A percentile compares a stretch with the other conserved stretches of the same genome.
These are phyloP conservation scores for Hygrocybe coccinea DNA, from an alignment of 768 basidiomycete genomes.

Conservation along the genomic window DNA sequence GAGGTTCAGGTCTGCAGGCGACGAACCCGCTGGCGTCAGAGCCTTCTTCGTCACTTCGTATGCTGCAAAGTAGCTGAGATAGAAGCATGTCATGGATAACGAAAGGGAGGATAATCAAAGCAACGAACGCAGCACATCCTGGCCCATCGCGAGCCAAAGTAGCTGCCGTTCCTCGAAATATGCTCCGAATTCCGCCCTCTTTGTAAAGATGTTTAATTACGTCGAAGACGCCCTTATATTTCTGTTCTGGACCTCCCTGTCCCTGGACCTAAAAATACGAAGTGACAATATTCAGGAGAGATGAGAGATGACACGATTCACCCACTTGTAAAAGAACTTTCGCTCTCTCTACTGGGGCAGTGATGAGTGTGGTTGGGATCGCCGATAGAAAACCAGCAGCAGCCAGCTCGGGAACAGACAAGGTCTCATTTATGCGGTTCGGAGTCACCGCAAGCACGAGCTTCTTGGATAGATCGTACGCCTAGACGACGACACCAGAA, in stretches of 20 bases:
- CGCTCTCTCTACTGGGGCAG: slow-evolving; percentile 95
- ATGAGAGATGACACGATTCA: slow-evolving; percentile 9
- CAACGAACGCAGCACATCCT: slow-evolving; percentile 86
- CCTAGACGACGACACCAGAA: slow-evolving; percentile 35
- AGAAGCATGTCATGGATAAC: slow-evolving; percentile 9
- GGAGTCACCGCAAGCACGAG: slow-evolving; percentile 78
- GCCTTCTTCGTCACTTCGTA: slow-evolving; percentile 92
- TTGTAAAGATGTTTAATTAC: slow-evolving; percentile 86
- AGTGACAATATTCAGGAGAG: neutral
- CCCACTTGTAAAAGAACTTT: slow-evolving; percentile 90
- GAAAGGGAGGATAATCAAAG: slow-evolving; percentile 2
- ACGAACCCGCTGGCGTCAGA: slow-evolving; percentile 74
- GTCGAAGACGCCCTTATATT: slow-evolving; percentile 89
- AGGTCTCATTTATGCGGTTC: slow-evolving; percentile 54
- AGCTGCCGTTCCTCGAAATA: slow-evolving; percentile 90
- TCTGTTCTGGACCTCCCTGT: slow-evolving; percentile 63
- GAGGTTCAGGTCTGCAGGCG: slow-evolving; percentile 77
- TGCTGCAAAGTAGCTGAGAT: slow-evolving; percentile 86
- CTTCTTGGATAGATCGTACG: slow-evolving; percentile 89
- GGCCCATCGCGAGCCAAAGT: slow-evolving; percentile 94
- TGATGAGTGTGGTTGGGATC: slow-evolving; percentile 83
- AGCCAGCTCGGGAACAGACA: slow-evolving; percentile 80
- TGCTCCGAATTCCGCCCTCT: slow-evolving; percentile 87
- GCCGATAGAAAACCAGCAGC: slow-evolving; percentile 93
- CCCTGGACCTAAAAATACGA: slow-evolving; percentile 72